phyloP scores from a whole-genome alignment of 2,329 filamentous ascomycete species.

The Claviceps maximensis region DNA sequence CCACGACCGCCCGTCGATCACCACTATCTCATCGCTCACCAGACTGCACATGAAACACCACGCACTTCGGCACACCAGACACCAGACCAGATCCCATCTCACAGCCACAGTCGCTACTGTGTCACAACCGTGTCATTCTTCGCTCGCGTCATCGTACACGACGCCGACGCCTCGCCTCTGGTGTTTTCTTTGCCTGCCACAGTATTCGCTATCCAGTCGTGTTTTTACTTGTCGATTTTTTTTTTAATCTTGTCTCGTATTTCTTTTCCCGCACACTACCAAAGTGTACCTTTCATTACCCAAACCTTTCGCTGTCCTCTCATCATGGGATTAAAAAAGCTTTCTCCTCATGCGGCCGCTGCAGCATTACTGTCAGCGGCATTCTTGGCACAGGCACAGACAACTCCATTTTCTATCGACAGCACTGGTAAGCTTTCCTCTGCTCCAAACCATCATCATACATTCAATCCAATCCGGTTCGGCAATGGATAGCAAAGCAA shows the following conservation, averaged over 20 bases:
- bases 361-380: constrained; percentile 5
- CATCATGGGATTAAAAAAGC: constrained; percentile 6
- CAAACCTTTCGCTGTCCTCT: neutral
- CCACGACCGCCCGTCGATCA: too few species aligned
- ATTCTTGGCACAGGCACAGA: constrained; percentile 5
- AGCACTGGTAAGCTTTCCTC: constrained; percentile 5
- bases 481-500: neutral
- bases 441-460: neutral
- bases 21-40: too few species aligned
- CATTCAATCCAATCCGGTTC: neutral
- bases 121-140: neutral
- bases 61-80: neutral
- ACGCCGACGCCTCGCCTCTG: neutral
- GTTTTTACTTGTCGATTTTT: too few species aligned
- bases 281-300: neutral
- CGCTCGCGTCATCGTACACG: neutral
- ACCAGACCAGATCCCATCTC: too few species aligned
- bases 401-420: constrained; percentile 5
- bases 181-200: neutral
- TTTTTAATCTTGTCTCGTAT: neutral
- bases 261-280: neutral
- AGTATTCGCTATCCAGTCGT: neutral
- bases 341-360: neutral
- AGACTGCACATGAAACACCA: neutral
- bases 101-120: neutral